Evolutionary conservation across 495 filamentous ascomycete species (phyloP), one percentile per base, ranked within the genome.

Genomic region (Elaphomyces granulatus): DNA sequence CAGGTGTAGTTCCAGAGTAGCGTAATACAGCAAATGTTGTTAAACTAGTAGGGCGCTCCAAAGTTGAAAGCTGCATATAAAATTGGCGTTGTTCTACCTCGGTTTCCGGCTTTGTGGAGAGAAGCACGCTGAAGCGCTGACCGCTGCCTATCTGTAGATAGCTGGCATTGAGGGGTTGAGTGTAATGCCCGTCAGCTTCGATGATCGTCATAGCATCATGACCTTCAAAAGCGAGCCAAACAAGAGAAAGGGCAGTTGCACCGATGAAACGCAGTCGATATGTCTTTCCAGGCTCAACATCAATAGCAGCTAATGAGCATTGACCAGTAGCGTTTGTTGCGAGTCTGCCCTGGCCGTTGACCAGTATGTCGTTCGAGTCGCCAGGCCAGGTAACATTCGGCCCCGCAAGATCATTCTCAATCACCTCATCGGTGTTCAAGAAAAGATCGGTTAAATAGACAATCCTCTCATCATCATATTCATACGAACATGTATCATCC

Each of bases 201-300:
- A 80, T 66, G 34, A 80, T 61, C 1, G 54, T 63, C 3, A 71
- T 37, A 15, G 63, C 50, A 15, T 56, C 33, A 45, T 78, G 74
- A 20, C 51, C 63, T 38, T 76, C 70, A 33, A 77, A n/a, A 1
- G 51, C 72, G 34, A 72, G 48, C 1, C 55, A 54, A 2, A 70
- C 44, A 39, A 70, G n/a, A n/a, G n/a, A n/a, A n/a, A n/a, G n/a
- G n/a, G n/a, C n/a, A n/a, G n/a, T n/a, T n/a, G n/a, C 61, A 0
- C 72, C 70, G 36, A 78, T 67, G 49, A 71, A 65, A 32, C 74
- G 61, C 38, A 77, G 52, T 8, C 70, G 64, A 42, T 80, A 80
- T 1, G 70, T 70, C 47, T 68, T 75, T 20, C 58, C 65, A 0
- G 73, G 66, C 16, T 77, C 58, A 16, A 78, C 63, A 26, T 68